Conservation (phyloP, 371 early-diverging fungal genomes). For the Encephalitozoon cuniculi region DNA sequence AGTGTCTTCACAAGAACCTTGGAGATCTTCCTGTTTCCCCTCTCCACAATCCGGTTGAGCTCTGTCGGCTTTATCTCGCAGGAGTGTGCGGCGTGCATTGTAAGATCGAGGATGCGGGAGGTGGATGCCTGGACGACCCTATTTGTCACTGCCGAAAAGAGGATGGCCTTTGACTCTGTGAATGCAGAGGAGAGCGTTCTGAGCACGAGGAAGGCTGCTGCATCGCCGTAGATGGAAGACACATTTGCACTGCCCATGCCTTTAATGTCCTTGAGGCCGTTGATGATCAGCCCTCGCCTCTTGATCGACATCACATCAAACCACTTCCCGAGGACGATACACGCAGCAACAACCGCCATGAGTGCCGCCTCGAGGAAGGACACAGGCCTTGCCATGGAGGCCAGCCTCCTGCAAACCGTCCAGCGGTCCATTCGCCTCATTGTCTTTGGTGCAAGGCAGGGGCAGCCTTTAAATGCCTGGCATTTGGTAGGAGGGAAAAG, state of each 20-base stretch:
- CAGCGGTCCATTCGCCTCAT: background rate
- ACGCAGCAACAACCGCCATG: background rate
- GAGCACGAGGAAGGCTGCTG: background rate
- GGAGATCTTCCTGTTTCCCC: background rate
- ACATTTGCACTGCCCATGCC: background rate
- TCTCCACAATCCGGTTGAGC: background rate
- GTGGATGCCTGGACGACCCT: background rate
- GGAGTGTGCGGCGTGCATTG: background rate
- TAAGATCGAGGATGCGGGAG: background rate
- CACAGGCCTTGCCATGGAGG: background rate
- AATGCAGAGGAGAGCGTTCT: background rate
- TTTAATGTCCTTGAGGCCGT: background rate
- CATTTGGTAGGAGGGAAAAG: background rate
- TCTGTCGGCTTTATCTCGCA: background rate
- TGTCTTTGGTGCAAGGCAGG: background rate
- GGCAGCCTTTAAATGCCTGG: background rate
- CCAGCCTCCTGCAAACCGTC: background rate
- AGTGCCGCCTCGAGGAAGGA: background rate
- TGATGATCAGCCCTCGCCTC: background rate
- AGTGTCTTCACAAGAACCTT: background rate
- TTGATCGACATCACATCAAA: background rate
- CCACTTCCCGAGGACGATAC: background rate
- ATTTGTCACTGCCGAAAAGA: background rate
- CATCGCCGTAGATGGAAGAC: background rate
- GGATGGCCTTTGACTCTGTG: background rate